Evolutionary conservation across 179 eudicot species (phyloP).

Genomic region (Drosera spatulata): DNA sequence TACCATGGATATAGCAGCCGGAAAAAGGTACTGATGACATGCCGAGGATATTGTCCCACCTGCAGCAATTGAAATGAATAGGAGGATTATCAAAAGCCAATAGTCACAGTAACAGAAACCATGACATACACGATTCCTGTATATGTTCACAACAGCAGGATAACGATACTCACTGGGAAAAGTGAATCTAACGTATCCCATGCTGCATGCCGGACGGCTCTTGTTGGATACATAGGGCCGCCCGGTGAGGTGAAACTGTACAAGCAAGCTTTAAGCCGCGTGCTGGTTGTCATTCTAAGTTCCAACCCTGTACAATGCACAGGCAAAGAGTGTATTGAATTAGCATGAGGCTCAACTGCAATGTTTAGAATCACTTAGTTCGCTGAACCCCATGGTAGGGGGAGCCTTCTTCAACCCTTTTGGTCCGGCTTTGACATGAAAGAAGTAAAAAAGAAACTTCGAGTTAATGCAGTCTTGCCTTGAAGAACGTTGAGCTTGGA

Average conservation of each 20-base stretch:
- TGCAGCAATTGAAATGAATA: constrained; percentile 17
- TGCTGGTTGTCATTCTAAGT: constrained; percentile 83
- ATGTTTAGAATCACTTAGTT: too few species aligned
- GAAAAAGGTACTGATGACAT: constrained; percentile 82
- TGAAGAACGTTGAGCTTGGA: constrained; percentile 60
- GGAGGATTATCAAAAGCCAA: background rate
- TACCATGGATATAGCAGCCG: constrained; percentile 94
- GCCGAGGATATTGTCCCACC: constrained; percentile 97
- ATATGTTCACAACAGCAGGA: too few species aligned
- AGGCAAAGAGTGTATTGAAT: too few species aligned
- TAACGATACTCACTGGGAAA: constrained; percentile 64
- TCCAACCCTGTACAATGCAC: constrained; percentile 46
- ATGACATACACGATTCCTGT: background rate
- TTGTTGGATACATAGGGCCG: constrained; percentile 95
- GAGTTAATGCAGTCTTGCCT: constrained; percentile 24
- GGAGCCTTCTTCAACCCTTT: too few species aligned
- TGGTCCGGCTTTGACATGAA: background rate
- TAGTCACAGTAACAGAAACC: background rate
- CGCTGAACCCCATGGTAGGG: too few species aligned
- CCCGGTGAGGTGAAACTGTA: constrained; percentile 99
- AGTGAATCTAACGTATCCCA: constrained; percentile 90
- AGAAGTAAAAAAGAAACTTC: too few species aligned
- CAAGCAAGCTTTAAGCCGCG: constrained; percentile 79
- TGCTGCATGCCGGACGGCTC: constrained; percentile 97
- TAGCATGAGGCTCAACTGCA: too few species aligned